Percentiles rank a stretch among this genome's conserved stretches.
Conservation (phyloP, 495 filamentous ascomycete genomes). For the Aspergillus homomorphus region DNA sequence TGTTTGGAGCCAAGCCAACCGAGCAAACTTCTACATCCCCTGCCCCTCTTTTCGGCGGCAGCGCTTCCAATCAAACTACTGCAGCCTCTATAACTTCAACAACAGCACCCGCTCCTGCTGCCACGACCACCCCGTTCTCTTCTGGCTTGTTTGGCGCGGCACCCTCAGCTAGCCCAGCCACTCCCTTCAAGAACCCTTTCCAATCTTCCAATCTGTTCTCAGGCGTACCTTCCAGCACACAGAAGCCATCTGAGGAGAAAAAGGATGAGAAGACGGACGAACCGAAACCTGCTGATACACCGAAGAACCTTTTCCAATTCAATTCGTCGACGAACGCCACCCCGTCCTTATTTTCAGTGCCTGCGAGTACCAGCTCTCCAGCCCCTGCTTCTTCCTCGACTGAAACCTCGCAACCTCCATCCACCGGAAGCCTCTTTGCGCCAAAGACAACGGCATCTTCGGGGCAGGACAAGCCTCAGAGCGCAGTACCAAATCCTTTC, state of each 20-base stretch:
- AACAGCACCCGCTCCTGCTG: conserved; percentile 10
- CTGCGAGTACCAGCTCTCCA: conserved; percentile 5
- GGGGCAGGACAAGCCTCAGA: conserved; percentile 20
- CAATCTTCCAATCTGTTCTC: conserved; percentile 21
- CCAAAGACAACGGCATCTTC: conserved; percentile 21
- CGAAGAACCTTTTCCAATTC: conserved; percentile 15
- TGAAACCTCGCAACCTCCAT: conserved; percentile 20
- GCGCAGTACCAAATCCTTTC: conserved; percentile 21
- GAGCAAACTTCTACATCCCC: conserved; percentile 16
- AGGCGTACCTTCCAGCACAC: conserved; percentile 9
- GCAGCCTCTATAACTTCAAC: conserved; percentile 14
- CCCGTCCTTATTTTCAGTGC: conserved; percentile 22
- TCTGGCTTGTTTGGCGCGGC: conserved; percentile 23
- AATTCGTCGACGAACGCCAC: conserved; percentile 10
- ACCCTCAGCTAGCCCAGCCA: conserved; percentile 16
- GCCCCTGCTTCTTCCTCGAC: conserved; percentile 11
- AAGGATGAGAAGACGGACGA: conserved; percentile 14
- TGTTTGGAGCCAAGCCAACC: conserved; percentile 23
- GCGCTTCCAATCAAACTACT: conserved; percentile 19
- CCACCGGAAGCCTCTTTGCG: conserved; percentile 23
- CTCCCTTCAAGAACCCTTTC: conserved; percentile 25
- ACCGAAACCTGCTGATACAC: conserved; percentile 14
- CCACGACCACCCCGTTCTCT: conserved; percentile 12
- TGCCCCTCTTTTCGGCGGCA: conserved; percentile 24
- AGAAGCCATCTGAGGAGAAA: conserved; percentile 16